Conservation (phyloP, 176 grass and related monocot genomes). For the Chrysopogon serrulatus region DNA sequence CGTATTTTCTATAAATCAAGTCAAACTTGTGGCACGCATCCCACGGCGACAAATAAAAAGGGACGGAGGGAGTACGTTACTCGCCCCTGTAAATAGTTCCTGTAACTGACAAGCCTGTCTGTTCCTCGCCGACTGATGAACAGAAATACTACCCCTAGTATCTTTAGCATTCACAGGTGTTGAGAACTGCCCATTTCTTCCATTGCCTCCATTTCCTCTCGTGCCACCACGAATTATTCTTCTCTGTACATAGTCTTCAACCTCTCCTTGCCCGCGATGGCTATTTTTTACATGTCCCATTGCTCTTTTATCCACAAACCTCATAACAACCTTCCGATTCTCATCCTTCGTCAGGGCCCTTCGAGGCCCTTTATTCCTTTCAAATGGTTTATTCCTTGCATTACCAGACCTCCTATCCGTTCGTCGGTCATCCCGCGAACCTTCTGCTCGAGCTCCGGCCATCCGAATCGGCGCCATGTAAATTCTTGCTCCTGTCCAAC, state of each 20-base stretch:
- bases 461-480: constrained; percentile 27
- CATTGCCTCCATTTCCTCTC: not conserved
- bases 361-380: constrained; percentile 8
- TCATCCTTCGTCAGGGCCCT: constrained; percentile 4
- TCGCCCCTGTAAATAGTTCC: constrained; percentile 10
- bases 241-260: constrained; percentile 34
- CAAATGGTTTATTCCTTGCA: constrained; percentile 32
- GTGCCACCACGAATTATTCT: constrained; percentile 31
- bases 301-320: constrained; percentile 23
- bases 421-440: not conserved
- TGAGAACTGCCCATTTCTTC: constrained; percentile 25
- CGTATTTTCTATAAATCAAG: no score
- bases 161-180: constrained; percentile 20
- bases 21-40: no score
- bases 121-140: constrained; percentile 20
- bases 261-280: not conserved
- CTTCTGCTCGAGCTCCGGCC: constrained; percentile 26
- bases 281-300: not conserved
- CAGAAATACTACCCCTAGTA: constrained; percentile 2
- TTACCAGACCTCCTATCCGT: constrained; percentile 14
- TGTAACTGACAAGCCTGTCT: constrained; percentile 14
- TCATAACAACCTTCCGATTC: not conserved
- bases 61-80: no score
- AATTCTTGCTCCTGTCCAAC: constrained; percentile 57
- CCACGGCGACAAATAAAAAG: no score